Evolutionary conservation across 176 grass and related monocot genomes (phyloP).

Genomic region (Rhynchospora pubera): DNA sequence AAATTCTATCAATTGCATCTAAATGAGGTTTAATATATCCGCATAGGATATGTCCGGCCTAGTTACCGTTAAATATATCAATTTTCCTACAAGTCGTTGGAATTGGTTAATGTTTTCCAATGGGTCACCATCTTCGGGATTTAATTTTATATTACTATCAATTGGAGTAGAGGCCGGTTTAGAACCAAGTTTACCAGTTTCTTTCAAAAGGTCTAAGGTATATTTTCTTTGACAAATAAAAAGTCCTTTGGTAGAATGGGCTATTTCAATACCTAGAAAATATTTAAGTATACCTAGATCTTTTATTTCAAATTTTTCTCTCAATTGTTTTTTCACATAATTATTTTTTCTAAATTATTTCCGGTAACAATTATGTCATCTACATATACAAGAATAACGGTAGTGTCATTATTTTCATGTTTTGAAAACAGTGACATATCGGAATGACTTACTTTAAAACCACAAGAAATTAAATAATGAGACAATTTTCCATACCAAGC

Average conservation of each 20-base stretch:
- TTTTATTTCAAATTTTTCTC: neutral
- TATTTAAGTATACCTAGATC: neutral
- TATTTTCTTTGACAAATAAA: neutral
- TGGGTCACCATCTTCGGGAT: neutral
- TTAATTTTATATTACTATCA: neutral
- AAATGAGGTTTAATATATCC: too few relatives aligned
- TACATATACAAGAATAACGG: neutral
- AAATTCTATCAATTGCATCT: too few relatives aligned
- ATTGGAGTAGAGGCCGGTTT: neutral
- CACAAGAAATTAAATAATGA: neutral
- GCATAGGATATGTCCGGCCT: neutral
- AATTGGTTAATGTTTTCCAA: neutral
- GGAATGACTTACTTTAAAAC: neutral
- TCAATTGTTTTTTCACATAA: neutral
- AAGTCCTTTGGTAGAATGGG: neutral
- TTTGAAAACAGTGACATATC: neutral
- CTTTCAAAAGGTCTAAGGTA: neutral
- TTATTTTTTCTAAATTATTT: neutral
- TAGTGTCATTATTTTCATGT: neutral
- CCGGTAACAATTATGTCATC: neutral
- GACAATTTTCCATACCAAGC: neutral
- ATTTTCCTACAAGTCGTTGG: neutral
- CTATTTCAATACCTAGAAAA: neutral
- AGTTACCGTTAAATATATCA: neutral
- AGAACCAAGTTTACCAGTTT: neutral